Percentiles rank a stretch among this genome's conserved stretches.
Conservation (phyloP, 2,329 filamentous ascomycete genomes). For the Macroventuria anomochaeta region DNA sequence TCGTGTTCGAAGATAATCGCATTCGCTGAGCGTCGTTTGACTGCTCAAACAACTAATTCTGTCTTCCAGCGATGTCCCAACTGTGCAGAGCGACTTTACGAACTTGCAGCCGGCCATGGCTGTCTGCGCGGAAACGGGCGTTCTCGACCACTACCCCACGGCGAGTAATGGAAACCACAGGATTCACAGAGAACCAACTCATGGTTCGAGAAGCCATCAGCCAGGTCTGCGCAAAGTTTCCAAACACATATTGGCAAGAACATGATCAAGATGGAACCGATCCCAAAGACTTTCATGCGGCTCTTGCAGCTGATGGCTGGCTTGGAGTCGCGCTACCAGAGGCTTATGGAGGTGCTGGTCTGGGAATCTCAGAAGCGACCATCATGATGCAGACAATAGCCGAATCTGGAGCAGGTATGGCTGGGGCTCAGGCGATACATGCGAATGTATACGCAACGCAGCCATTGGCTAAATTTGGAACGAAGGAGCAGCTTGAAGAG, state of each 20-base stretch:
- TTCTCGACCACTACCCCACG: conserved; percentile 43
- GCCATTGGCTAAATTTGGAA: conserved; percentile 75
- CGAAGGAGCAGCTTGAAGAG: conserved; percentile 65
- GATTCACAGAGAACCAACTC: conserved; percentile 75
- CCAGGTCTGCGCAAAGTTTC: conserved; percentile 72
- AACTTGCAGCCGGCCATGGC: conserved; percentile 5
- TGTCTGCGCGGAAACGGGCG: background rate
- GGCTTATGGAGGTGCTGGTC: conserved; percentile 72
- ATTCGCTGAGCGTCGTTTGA: background rate
- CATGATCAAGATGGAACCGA: conserved; percentile 74
- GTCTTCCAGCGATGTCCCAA: background rate
- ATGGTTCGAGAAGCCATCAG: conserved; percentile 73
- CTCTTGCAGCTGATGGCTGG: conserved; percentile 77
- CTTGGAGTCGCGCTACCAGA: conserved; percentile 81
- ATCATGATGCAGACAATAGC: conserved; percentile 88
- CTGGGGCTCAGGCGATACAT: conserved; percentile 65
- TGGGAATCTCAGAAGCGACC: conserved; percentile 81
- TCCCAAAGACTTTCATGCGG: conserved; percentile 77
- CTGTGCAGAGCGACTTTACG: background rate
- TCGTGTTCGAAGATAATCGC: background rate
- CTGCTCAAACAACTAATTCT: background rate
- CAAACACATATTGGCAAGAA: conserved; percentile 77
- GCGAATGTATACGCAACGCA: conserved; percentile 78
- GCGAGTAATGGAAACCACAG: conserved; percentile 71
- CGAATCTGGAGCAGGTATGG: conserved; percentile 81